Conservation (phyloP, 2,329 filamentous ascomycete genomes). For the Madurella mycetomatis region DNA sequence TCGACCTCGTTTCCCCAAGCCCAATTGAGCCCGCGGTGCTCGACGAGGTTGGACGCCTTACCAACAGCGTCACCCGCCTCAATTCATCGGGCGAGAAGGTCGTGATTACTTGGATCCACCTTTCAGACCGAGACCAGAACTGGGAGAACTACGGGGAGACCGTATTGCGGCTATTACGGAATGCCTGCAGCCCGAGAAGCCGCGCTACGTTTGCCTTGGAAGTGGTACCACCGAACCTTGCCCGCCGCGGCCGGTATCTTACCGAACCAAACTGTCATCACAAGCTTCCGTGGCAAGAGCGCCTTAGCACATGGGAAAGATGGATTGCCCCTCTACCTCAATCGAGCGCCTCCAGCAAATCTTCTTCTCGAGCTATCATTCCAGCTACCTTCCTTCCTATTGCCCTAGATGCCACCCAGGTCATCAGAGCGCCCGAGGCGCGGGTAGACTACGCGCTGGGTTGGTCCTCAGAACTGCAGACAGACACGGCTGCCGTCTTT, state of each 20-base stretch:
- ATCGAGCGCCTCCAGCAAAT: background rate
- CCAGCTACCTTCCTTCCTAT: conserved; percentile 9
- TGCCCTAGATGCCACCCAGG: conserved; percentile 20
- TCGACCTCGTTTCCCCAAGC: conserved; percentile 25
- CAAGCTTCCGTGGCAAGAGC: conserved; percentile 37
- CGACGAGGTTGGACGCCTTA: conserved; percentile 36
- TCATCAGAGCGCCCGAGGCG: background rate
- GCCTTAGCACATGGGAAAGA: conserved; percentile 33
- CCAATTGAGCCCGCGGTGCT: conserved; percentile 28
- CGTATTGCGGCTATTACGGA: conserved; percentile 43
- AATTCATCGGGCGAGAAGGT: conserved; percentile 29
- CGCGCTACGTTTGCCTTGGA: conserved; percentile 15
- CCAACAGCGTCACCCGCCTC: conserved; percentile 37
- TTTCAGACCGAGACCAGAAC: conserved; percentile 19
- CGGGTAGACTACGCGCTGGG: background rate
- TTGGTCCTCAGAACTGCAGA: conserved; percentile 20
- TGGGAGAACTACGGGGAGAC: conserved; percentile 42
- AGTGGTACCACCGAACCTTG: conserved; percentile 21
- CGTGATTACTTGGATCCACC: conserved; percentile 41
- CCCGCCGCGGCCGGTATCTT: conserved; percentile 30
- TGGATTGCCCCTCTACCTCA: conserved; percentile 23
- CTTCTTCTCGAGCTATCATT: conserved; percentile 1
- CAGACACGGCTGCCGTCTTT: conserved; percentile 42
- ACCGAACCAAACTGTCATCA: conserved; percentile 26
- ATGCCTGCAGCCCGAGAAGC: conserved; percentile 27